phyloP scores from a whole-genome alignment of 208 protist genomes.

The Wallacemonas sp. region DNA sequence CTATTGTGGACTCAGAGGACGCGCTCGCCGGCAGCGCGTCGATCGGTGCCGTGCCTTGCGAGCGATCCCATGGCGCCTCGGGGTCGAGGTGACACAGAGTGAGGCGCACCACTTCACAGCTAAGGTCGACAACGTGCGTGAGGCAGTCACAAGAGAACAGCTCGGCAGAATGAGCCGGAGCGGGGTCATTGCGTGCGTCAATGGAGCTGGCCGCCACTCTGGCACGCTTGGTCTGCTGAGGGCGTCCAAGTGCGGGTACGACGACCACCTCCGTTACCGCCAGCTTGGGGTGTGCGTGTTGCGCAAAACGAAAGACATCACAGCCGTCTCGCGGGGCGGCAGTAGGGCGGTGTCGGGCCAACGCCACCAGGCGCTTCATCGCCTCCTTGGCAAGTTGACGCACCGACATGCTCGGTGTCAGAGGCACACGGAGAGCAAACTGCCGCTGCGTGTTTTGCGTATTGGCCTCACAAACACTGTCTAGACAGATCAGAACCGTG shows the following conservation, averaged over 20 bases:
- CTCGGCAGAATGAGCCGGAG: too few species aligned
- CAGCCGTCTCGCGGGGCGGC: not conserved
- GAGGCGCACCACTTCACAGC: constrained; percentile 26
- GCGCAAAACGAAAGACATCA: not conserved
- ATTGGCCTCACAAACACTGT: not conserved
- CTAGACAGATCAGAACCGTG: constrained; percentile 3
- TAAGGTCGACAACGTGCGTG: constrained; percentile 15
- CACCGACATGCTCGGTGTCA: constrained; percentile 33
- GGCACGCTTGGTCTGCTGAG: not conserved
- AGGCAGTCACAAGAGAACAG: constrained; percentile 20
- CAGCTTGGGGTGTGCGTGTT: not conserved
- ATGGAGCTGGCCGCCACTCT: too few species aligned
- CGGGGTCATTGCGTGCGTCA: too few species aligned
- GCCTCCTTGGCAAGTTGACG: constrained; percentile 51
- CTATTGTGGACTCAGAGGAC: not conserved
- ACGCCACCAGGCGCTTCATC: constrained; percentile 38
- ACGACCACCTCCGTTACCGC: constrained; percentile 26
- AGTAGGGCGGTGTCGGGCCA: not conserved
- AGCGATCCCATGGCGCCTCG: not conserved
- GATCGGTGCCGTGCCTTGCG: not conserved
- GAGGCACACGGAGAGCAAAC: constrained; percentile 30
- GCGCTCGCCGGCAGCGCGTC: not conserved
- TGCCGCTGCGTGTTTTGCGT: not conserved
- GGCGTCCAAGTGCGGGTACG: constrained; percentile 6
- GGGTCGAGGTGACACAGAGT: not conserved